A percentile compares a stretch with the other conserved stretches of the same genome.
Evolutionary conservation across 2,329 filamentous ascomycete species (phyloP).

Genomic region (Teratosphaeria nubilosa): DNA sequence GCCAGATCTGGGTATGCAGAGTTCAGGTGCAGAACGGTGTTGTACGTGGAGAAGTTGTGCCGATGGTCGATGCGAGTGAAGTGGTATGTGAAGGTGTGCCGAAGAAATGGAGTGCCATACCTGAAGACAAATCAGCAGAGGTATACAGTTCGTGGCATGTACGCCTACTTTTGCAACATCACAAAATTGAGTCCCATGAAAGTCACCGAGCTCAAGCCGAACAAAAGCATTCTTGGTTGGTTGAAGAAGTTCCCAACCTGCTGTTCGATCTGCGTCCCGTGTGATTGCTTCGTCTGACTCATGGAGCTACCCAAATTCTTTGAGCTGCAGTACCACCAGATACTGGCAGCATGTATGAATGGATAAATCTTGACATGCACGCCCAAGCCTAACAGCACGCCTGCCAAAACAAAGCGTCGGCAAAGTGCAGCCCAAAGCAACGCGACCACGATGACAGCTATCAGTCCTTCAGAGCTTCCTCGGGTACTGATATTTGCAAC

Average conservation of each 20-base stretch:
- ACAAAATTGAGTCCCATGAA: constrained; percentile 63
- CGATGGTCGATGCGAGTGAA: constrained; percentile 87
- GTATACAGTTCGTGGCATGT: not conserved
- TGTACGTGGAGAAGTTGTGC: constrained; percentile 97
- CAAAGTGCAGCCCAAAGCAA: constrained; percentile 72
- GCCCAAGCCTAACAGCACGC: constrained; percentile 64
- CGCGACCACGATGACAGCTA: constrained; percentile 74
- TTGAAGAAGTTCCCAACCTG: constrained; percentile 10
- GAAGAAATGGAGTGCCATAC: constrained; percentile 71
- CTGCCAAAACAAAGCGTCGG: constrained; percentile 54
- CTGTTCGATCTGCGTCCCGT: not conserved
- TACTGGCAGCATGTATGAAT: constrained; percentile 80
- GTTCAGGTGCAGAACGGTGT: constrained; percentile 76
- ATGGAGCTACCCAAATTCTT: constrained; percentile 1
- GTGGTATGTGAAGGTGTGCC: constrained; percentile 90
- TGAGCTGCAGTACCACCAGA: constrained; percentile 68
- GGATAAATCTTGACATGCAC: constrained; percentile 99
- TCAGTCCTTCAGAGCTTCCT: constrained; percentile 82
- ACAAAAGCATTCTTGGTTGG: constrained; percentile 44
- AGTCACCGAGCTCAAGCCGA: constrained; percentile 56
- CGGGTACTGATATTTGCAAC: constrained; percentile 93
- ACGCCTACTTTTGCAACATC: constrained; percentile 65
- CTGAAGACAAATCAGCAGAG: constrained; percentile 29
- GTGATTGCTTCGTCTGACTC: not conserved
- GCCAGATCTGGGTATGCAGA: constrained; percentile 48